Base-by-base conservation (phyloP, 2,329 filamentous ascomycete species). In the Fusarium tuaranense region DNA sequence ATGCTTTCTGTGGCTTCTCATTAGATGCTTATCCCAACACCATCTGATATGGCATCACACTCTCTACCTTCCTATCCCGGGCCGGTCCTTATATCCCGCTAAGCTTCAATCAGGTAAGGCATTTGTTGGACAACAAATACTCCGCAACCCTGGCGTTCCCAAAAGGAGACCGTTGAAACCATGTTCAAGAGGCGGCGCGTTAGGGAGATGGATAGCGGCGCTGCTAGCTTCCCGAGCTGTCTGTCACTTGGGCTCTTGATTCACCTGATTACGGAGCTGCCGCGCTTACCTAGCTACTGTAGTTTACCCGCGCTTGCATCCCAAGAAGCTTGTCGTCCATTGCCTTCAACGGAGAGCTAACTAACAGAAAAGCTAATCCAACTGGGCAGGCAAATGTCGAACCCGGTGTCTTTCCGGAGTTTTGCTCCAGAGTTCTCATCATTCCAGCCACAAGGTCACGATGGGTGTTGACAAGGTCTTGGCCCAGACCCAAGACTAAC, bases 151-250 rank as follows among this genome's bases (percentile, higher is more conserved):
- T 39, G 20, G 55, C 36, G 25, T 20, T 48, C 39, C 39, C 22
- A 62, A 48, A 48, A 62, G 27, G 5, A 62, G 39, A 25, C 59
- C 59, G 59, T 62, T 62, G 59, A 62, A 62, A 48, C 39, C 20
- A 62, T 62, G 39, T 20, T 9, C 39, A 18, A 38, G 20, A 38
- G 39, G 13, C 38, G n/a, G n/a, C 30, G 44, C 59, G 41, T 20
- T 62, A 48, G 59, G 27, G 59, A 25, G 39, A 62, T 62, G 27
- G 39, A 46, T 62, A 62, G 59, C 16, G 27, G 39, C 12, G 38
- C n/a, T 22, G 27, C n/a, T 62, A 62, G 59, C 41, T 44, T 46
- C 32, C 59, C 39, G 18, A n/a, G 27, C 59, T 46, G 57, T n/a
- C 59, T 46, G 57, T n/a, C 57, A 39, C 20, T 38, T 34, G 12